phyloP scores from a whole-genome alignment of 129 eudicot species.

The Kitagawia praeruptora region DNA sequence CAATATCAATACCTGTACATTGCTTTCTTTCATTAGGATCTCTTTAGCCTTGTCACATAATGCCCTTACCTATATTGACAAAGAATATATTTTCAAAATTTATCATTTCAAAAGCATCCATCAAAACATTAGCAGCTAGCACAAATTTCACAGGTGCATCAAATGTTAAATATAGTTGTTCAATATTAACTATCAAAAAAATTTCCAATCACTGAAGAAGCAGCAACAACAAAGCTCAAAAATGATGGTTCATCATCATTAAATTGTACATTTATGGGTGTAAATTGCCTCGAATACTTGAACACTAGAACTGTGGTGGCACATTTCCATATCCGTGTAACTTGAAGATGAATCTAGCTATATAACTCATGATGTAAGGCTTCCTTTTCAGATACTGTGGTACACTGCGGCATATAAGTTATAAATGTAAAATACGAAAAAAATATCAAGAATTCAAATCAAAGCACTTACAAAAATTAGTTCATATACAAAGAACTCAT shows the following conservation, averaged over 20 bases:
- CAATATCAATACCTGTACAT: slow-evolving; percentile 9
- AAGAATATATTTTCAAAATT: neutral
- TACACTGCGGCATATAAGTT: neutral
- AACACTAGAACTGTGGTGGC: no score
- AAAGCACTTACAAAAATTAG: neutral
- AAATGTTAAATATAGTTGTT: no score
- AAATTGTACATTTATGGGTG: neutral
- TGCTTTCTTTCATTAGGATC: slow-evolving; percentile 63
- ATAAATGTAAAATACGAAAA: neutral
- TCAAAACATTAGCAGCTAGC: neutral
- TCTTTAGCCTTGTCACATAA: slow-evolving; percentile 84
- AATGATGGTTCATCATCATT: neutral
- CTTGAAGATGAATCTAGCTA: neutral
- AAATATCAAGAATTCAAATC: neutral
- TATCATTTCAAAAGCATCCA: neutral
- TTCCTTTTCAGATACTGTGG: neutral
- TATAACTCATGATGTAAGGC: neutral
- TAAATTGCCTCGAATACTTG: no score
- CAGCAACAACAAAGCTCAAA: neutral
- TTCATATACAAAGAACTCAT: neutral
- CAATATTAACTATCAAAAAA: neutral
- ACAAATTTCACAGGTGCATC: neutral
- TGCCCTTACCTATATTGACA: slow-evolving; percentile 48
- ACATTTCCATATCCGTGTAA: neutral
- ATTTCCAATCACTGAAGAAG: neutral